Base-by-base conservation (phyloP, 2,329 filamentous ascomycete species). In the Claviceps pusilla region DNA sequence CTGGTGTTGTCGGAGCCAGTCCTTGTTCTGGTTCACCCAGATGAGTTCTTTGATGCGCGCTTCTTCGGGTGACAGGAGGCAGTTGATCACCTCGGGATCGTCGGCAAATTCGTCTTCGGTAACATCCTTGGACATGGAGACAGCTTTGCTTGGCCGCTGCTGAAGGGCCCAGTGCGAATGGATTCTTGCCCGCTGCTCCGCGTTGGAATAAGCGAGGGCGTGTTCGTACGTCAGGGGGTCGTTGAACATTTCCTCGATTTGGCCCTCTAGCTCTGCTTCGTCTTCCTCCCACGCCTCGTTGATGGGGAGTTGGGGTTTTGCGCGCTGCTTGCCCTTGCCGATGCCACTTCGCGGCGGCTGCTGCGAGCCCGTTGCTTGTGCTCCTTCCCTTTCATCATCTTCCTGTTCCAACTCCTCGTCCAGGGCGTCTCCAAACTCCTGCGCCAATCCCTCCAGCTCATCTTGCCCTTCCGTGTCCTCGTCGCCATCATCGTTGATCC, bases 1-100 rank as follows among this genome's bases (percentile, higher is more conserved):
- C 64, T 96, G 89, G 64, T 94, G 86, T 50, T 83, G 79, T 9
- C 91, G 86, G 43, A 98, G 76, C 79, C 90, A 98, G 60, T 94
- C 89, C 66, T 93, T 89, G 68, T 98, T 97, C 65, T 90, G 84
- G 56, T 91, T 90, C 47, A 95, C 83, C 93, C 93, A 98, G 52
- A 97, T 87, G 56, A 83, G 82, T 67, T 96, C 90, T 67, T 96
- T 97, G 64, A 89, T 80, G 39, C 79, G 79, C 2, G 84, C 80
- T 69, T 97, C 90, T 3, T 81, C 79, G 1, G 83, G 78, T 0
- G 77, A 79, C 5, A 97, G 76, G 41, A 89, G 69, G 64, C 90
- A 95, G 61, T 86, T 86, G 56, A 78, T 73, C 5, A 98, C 89
- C 67, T 98, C 93, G 0, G 83, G 85, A 58, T 98, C 93, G 61